Percentiles rank a stretch among this genome's conserved stretches.
phyloP scores from a whole-genome alignment of 192 early-diverging fungal genomes.

The Gigaspora rosea region DNA sequence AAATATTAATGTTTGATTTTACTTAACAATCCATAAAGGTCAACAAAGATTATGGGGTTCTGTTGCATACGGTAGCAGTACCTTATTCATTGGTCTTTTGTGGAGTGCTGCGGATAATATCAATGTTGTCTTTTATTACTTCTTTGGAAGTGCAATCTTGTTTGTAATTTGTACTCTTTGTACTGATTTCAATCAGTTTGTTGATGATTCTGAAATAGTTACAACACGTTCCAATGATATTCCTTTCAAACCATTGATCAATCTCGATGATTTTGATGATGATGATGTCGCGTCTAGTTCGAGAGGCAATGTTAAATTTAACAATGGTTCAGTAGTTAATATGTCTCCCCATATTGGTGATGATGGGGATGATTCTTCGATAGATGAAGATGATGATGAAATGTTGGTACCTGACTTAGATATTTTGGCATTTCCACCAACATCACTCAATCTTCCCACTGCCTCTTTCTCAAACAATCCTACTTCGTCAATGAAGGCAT shows the following conservation, averaged over 20 bases:
- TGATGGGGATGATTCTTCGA: slow-evolving; percentile 23
- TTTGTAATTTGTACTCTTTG: slow-evolving; percentile 38
- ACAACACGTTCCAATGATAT: background rate
- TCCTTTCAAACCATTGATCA: slow-evolving; percentile 31
- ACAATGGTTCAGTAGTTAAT: slow-evolving; percentile 33
- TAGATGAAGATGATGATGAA: background rate
- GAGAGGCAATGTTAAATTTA: slow-evolving; percentile 33
- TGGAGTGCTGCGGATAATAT: slow-evolving; percentile 41
- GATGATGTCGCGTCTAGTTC: slow-evolving; percentile 13
- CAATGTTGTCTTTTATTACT: slow-evolving; percentile 48
- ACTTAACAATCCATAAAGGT: slow-evolving; percentile 20
- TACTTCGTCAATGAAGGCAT: background rate
- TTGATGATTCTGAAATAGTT: slow-evolving; percentile 17
- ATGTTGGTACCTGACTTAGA: slow-evolving; percentile 37
- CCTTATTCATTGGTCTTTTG: slow-evolving; percentile 36
- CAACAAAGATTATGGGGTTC: slow-evolving; percentile 51
- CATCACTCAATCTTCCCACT: slow-evolving; percentile 36
- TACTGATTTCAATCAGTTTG: slow-evolving; percentile 39
- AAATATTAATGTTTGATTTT: slow-evolving; percentile 18
- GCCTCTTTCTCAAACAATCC: slow-evolving; percentile 32
- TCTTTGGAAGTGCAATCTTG: slow-evolving; percentile 39
- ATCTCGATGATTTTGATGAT: slow-evolving; percentile 12
- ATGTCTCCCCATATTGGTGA: slow-evolving; percentile 18
- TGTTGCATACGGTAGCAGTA: slow-evolving; percentile 40
- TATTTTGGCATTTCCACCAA: slow-evolving; percentile 25